A percentile compares a stretch with the other conserved stretches of the same genome.
These are phyloP conservation scores for Sporothrix phasma DNA, from an alignment of 2,329 filamentous ascomycete genomes.

Conservation along the genomic window DNA sequence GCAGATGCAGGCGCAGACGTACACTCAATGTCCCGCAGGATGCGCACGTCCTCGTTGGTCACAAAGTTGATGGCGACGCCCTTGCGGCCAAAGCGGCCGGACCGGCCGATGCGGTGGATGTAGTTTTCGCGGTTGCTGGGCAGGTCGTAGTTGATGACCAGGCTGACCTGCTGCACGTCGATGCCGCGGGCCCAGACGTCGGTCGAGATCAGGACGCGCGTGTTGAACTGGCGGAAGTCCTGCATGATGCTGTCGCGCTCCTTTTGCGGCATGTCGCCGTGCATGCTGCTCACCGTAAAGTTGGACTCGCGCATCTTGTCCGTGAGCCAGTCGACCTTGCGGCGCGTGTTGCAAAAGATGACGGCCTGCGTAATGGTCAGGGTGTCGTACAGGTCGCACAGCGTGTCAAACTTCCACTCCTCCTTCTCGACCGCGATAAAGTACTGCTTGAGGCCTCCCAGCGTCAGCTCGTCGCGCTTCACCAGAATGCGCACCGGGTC, in stretches of 20 bases:
- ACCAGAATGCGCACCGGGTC: constrained; percentile 93
- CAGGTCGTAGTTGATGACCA: constrained; percentile 98
- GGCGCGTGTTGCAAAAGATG: constrained; percentile 98
- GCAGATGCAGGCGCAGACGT: too few species aligned
- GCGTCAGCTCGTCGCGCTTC: constrained; percentile 96
- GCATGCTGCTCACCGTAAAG: constrained; percentile 98
- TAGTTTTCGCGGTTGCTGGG: constrained; percentile 99
- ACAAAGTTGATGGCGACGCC: constrained; percentile 99
- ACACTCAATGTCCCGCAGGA: constrained; percentile 93
- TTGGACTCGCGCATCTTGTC: constrained; percentile 99
- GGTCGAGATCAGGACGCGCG: constrained; percentile 89
- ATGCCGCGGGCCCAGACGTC: constrained; percentile 98
- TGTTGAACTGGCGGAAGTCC: constrained; percentile 95
- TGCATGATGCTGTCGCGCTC: constrained; percentile 99
- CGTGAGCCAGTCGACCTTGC: constrained; percentile 98
- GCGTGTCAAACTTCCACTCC: constrained; percentile 98
- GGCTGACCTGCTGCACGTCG: constrained; percentile 93
- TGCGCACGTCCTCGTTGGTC: constrained; percentile 94
- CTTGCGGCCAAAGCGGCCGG: constrained; percentile 91
- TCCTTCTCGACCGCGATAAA: constrained; percentile 99
- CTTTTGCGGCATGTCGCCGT: constrained; percentile 98
- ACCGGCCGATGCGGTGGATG: constrained; percentile 95
- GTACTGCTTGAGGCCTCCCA: constrained; percentile 97
- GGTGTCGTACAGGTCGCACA: constrained; percentile 97
- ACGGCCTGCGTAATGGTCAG: constrained; percentile 97